Evolutionary conservation across 768 basidiomycete genomes (phyloP), one percentile per base, ranked within the genome.

Genomic region (Tylopilus sp.): DNA sequence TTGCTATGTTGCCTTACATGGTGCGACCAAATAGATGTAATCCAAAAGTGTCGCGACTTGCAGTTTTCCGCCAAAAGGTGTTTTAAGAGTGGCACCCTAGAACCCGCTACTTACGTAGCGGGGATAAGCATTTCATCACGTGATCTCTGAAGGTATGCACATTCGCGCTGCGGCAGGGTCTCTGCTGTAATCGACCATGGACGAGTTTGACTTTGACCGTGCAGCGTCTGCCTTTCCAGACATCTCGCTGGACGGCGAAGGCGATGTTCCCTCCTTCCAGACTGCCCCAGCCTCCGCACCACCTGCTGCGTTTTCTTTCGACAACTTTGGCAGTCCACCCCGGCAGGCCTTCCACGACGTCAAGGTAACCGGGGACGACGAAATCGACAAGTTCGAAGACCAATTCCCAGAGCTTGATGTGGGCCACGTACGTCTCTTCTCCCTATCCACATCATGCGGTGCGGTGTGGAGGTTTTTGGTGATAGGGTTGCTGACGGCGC

Each of bases 171-270:
- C n/a, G n/a, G n/a, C n/a, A n/a, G n/a, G n/a, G n/a, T n/a, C n/a
- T 33, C 34, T n/a, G 34, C 17, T 8, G 14, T 14, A 2, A 36
- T 3, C 34, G 34, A 36, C 31, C 33, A 50, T 50, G 49, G 49
- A 50, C 33, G 50, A 45, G 21, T 52, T 52, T 38, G 50, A 52
- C 36, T 52, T 37, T 37, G 50, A 52, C 50, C 50, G 50, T 45
- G 87, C 87, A n/a, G 85, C 86, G 28, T 83, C 86, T 53, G 86
- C 86, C 14, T 93, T 92, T 70, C 91, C 91, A 30, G 91, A 91
- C 64, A 89, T 93, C 59, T 84, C 85, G 21, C 76, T 89, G 45
- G 89, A 90, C 56, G 87, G 82, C 33, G 71, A 73, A 19, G 76
- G 74, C 57, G 85, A 86, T 63, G 63, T 88, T 24, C 76, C 81